Evolutionary conservation across 1,284 basidiomycete species (phyloP), one percentile per base, ranked within the genome.

Genomic region (Cystobasidium sp.): DNA sequence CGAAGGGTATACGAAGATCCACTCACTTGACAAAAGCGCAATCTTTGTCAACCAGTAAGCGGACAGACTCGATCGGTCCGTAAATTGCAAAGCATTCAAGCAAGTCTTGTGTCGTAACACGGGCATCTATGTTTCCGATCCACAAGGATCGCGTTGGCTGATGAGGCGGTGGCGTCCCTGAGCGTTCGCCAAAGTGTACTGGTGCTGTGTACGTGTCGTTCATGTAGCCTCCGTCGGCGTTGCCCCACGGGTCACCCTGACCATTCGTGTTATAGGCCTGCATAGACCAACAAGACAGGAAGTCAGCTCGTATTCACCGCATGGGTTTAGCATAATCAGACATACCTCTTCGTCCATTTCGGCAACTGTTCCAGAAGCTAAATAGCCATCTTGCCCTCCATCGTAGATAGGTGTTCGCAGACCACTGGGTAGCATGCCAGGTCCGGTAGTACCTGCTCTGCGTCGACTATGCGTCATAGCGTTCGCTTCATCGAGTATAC

Each of bases 1-100:
- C 16, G 22, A 49, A 18, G 9, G 3, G 20, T 65, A 31, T 18
- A 43, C 10, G 49, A 31, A 52, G 12, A 56, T 9, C 18, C 16
- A 55, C 69, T 81, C 96, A 99, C 83, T 99, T 99, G 82, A 99
- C 94, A 82, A 99, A 99, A 9, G 95, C 96, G 81, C 97, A 99
- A 81, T 96, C 94, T 90, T 99, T 98, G 84, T 98, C 96, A 1
- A 94, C 94, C 61, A 98, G 86, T 80, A 98, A 86, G 77, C 96
- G 86, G 81, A 98, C 85, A 79, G 92, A 95, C 84, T 98, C 96
- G 77, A 98, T 97, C 16, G 94, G 92, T 65, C 96, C 96, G 81
- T 98, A 98, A 0, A 92, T 92, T 20, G 93, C 91, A 83, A 99
- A 99, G 18, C 96, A 92, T 77, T 91, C 90, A 76, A 97, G 92